phyloP scores from a whole-genome alignment of 495 filamentous ascomycete species.

The Zalerion maritima region DNA sequence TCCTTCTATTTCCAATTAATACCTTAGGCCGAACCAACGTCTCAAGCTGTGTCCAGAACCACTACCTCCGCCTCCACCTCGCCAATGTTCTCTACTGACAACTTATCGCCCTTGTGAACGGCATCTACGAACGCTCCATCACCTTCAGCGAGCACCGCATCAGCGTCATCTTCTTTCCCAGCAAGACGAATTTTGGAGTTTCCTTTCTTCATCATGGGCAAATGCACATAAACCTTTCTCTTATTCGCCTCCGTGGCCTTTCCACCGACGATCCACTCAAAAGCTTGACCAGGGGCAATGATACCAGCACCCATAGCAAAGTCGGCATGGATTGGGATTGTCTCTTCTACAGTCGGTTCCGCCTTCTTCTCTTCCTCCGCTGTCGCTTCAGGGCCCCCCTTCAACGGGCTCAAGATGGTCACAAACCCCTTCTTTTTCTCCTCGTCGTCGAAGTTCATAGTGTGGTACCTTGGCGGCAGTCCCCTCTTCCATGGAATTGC shows the following conservation, averaged over 20 bases:
- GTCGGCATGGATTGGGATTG: slow-evolving; percentile 70
- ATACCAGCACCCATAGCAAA: slow-evolving; percentile 61
- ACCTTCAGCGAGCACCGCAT: slow-evolving; percentile 45
- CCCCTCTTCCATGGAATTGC: slow-evolving; percentile 54
- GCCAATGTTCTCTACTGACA: slow-evolving; percentile 48
- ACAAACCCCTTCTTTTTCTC: slow-evolving; percentile 53
- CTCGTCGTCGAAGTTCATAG: slow-evolving; percentile 49
- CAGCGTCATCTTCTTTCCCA: slow-evolving; percentile 37
- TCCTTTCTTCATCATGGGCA: slow-evolving; percentile 61
- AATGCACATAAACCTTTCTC: slow-evolving; percentile 61
- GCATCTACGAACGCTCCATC: slow-evolving; percentile 58
- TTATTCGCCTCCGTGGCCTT: slow-evolving; percentile 32
- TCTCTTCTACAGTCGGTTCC: slow-evolving; percentile 37
- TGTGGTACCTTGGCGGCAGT: slow-evolving; percentile 56
- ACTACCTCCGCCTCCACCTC: slow-evolving; percentile 54
- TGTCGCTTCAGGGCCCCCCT: slow-evolving; percentile 44
- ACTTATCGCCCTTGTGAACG: slow-evolving; percentile 39
- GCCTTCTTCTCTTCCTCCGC: slow-evolving; percentile 43
- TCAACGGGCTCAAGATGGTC: slow-evolving; percentile 54
- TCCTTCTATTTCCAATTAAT: no score
- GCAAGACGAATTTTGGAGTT: slow-evolving; percentile 49
- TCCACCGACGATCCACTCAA: slow-evolving; percentile 47
- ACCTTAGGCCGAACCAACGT: no score
- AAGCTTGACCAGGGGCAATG: slow-evolving; percentile 38
- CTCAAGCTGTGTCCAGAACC: slow-evolving; percentile 42